These are phyloP conservation scores for Kodamaea jinghongensis DNA, from an alignment of 805 yeast genomes.

Conservation along the genomic window DNA sequence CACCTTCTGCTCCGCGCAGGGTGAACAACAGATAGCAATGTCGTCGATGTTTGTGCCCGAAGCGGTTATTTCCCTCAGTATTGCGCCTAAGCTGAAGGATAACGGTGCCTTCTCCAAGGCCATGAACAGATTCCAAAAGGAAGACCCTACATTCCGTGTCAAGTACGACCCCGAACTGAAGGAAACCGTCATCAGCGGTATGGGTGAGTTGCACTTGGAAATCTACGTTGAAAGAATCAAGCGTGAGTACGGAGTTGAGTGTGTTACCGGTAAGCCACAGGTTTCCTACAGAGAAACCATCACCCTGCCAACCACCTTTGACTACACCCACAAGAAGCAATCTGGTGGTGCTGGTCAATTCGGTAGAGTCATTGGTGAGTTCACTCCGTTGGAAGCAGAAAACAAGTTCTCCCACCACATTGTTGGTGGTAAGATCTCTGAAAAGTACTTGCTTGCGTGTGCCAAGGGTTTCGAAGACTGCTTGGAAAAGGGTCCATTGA, in stretches of 20 bases:
- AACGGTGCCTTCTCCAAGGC: constrained; percentile 91
- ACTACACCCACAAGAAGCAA: constrained; percentile 95
- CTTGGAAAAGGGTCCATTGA: constrained; percentile 92
- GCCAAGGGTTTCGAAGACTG: constrained; percentile 94
- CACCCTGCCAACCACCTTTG: constrained; percentile 68
- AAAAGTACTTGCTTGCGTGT: constrained; percentile 91
- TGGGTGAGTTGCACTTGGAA: constrained; percentile 97
- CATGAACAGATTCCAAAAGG: constrained; percentile 94
- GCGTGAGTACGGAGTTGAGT: constrained; percentile 94
- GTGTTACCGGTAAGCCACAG: constrained; percentile 95
- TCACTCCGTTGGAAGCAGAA: constrained; percentile 61
- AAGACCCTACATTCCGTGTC: constrained; percentile 97
- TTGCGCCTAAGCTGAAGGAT: constrained; percentile 85
- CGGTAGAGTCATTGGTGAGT: constrained; percentile 89
- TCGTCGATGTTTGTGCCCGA: constrained; percentile 98
- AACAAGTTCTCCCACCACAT: constrained; percentile 82
- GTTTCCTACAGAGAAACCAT: constrained; percentile 97
- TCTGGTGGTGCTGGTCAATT: constrained; percentile 99
- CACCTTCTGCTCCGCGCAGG: constrained; percentile 81
- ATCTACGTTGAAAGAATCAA: constrained; percentile 97
- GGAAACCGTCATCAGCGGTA: constrained; percentile 92
- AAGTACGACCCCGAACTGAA: constrained; percentile 86
- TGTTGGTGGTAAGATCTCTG: constrained; percentile 96
- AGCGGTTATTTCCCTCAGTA: constrained; percentile 92
- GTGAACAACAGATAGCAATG: constrained; percentile 75